phyloP scores from a whole-genome alignment of 2,329 filamentous ascomycete genomes.

The Penicillium sp. region DNA sequence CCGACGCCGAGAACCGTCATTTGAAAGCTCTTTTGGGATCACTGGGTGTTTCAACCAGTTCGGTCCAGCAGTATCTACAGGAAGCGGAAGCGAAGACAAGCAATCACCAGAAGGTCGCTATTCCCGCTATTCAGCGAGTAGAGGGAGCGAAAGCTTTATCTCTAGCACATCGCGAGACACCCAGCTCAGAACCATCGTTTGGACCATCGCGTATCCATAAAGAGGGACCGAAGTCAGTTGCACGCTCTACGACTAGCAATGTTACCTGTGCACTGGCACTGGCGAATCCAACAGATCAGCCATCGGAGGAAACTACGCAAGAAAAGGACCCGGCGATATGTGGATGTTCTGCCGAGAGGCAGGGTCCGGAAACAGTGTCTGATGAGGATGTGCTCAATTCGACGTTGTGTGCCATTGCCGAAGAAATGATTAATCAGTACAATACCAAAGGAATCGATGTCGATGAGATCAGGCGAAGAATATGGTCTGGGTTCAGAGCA shows the following conservation, averaged over 20 bases:
- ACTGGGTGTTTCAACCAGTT: constrained; percentile 24
- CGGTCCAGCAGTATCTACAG: constrained; percentile 31
- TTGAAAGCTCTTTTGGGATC: constrained; percentile 28
- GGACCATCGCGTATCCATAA: neutral
- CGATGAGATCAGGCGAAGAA: constrained; percentile 35
- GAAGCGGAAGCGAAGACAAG: constrained; percentile 19
- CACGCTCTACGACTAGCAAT: neutral
- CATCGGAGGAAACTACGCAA: neutral
- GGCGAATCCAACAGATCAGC: neutral
- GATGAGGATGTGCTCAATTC: constrained; percentile 33
- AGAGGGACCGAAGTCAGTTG: neutral
- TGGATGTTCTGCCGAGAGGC: constrained; percentile 23
- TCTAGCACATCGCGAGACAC: neutral
- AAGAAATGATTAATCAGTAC: constrained; percentile 40
- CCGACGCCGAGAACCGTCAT: constrained; percentile 36
- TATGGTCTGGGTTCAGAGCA: constrained; percentile 37
- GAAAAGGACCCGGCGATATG: constrained; percentile 20
- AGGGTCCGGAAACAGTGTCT: constrained; percentile 11
- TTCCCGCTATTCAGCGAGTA: constrained; percentile 30
- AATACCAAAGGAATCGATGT: constrained; percentile 38
- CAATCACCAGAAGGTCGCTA: constrained; percentile 34
- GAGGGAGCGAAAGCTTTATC: neutral
- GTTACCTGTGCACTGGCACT: neutral
- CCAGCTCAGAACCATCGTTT: neutral
- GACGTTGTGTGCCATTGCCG: constrained; percentile 41